Conservation (phyloP, 2,329 filamentous ascomycete species). For the Fonsecaea pugnacius region DNA sequence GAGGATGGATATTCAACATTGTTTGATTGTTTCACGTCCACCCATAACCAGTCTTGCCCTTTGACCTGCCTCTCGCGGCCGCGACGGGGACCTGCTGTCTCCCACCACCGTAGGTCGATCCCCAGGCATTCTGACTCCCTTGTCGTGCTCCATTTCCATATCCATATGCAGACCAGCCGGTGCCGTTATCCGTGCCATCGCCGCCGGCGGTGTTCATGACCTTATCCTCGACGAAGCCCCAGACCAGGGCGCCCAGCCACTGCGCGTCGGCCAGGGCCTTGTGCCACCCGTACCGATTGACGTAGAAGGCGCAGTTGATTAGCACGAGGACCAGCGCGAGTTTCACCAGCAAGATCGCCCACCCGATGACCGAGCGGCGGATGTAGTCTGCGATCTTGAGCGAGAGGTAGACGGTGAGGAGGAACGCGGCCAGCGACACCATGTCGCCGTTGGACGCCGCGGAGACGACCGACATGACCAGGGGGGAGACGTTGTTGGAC, state of each 20-base stretch:
- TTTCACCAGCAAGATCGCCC: constrained; percentile 34
- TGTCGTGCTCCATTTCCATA: constrained; percentile 6
- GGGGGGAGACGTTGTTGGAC: constrained; percentile 30
- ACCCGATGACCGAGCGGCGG: constrained; percentile 35
- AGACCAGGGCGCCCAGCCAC: constrained; percentile 31
- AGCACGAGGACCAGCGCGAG: constrained; percentile 28
- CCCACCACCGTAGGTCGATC: constrained; percentile 21
- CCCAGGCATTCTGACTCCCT: constrained; percentile 4
- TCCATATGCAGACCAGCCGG: constrained; percentile 10
- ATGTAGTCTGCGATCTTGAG: constrained; percentile 36
- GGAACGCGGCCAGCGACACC: constrained; percentile 32
- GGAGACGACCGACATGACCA: constrained; percentile 44
- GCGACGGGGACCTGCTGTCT: constrained; percentile 29
- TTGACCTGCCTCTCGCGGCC: constrained; percentile 12
- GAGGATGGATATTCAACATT: background rate
- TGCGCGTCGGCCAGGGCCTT: constrained; percentile 30
- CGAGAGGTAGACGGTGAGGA: constrained; percentile 32
- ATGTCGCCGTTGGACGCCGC: constrained; percentile 30
- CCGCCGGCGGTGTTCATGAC: constrained; percentile 8
- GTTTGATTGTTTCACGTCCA: constrained; percentile 22
- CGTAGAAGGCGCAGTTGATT: constrained; percentile 33
- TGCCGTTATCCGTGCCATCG: constrained; percentile 16
- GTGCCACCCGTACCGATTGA: constrained; percentile 32
- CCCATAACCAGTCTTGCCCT: constrained; percentile 17
- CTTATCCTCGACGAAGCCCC: constrained; percentile 30